These are phyloP conservation scores for Sedum album DNA, from an alignment of 164 flowering plant genomes.

Conservation along the genomic window DNA sequence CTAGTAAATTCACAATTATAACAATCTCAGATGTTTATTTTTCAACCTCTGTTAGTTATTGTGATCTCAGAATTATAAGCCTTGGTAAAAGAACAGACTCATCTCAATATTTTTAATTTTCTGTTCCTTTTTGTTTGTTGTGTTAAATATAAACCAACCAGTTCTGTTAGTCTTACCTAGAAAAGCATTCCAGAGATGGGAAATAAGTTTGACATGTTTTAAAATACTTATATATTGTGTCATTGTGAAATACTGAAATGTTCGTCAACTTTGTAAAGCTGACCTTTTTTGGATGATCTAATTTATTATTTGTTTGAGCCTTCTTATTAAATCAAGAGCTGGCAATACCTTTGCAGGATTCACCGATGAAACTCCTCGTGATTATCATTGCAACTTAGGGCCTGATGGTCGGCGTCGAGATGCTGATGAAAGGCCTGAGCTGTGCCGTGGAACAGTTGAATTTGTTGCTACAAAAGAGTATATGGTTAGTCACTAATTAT, in stretches of 20 bases:
- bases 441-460: slow-evolving; percentile 98
- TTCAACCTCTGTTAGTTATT: background rate
- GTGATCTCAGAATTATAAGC: background rate
- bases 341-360: slow-evolving; percentile 51
- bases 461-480: slow-evolving; percentile 95
- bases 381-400: slow-evolving; percentile 91
- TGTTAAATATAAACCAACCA: background rate
- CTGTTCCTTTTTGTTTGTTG: background rate
- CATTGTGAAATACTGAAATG: background rate
- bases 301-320: background rate
- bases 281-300: background rate
- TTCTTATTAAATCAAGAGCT: background rate
- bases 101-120: background rate
- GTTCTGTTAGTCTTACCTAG: background rate
- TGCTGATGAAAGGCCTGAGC: slow-evolving; percentile 98
- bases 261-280: background rate
- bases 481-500: slow-evolving; percentile 52
- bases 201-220: background rate
- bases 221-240: background rate
- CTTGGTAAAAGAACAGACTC: no score
- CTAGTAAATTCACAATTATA: background rate
- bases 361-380: slow-evolving; percentile 95
- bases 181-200: background rate
- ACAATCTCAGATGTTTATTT: background rate
- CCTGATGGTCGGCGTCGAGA: slow-evolving; percentile 99